phyloP scores from a whole-genome alignment of 2,329 filamentous ascomycete genomes.

The Fonsecaea multimorphosa region DNA sequence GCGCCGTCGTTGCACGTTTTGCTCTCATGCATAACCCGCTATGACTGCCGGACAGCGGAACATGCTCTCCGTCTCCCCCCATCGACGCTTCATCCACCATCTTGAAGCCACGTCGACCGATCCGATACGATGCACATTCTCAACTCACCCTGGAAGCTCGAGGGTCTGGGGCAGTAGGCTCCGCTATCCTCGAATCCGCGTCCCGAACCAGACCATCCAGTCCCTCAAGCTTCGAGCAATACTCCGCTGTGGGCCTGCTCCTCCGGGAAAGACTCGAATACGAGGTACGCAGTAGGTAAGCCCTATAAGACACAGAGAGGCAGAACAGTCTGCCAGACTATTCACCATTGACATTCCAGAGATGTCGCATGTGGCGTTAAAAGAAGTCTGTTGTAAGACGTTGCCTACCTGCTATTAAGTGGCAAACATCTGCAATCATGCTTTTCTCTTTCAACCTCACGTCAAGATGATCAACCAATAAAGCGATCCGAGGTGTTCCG shows the following conservation, averaged over 20 bases:
- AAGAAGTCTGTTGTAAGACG: neutral
- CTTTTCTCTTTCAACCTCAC: neutral
- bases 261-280: neutral
- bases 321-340: neutral
- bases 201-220: constrained; percentile 2
- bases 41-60: constrained; percentile 30
- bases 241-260: neutral
- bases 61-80: constrained; percentile 26
- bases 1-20: constrained; percentile 32
- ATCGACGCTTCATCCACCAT: constrained; percentile 21
- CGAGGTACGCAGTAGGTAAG: neutral
- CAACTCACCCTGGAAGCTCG: constrained; percentile 7
- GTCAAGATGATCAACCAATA: neutral
- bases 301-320: neutral
- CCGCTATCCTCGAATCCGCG: neutral
- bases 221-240: neutral
- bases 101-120: constrained; percentile 29
- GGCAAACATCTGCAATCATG: neutral
- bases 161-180: neutral
- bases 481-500: constrained; percentile 1
- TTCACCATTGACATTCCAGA: neutral
- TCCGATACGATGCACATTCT: constrained; percentile 23
- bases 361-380: neutral
- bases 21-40: constrained; percentile 22
- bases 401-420: neutral